Conservation (phyloP, 208 protist species). For the Trypanosoma congolense region DNA sequence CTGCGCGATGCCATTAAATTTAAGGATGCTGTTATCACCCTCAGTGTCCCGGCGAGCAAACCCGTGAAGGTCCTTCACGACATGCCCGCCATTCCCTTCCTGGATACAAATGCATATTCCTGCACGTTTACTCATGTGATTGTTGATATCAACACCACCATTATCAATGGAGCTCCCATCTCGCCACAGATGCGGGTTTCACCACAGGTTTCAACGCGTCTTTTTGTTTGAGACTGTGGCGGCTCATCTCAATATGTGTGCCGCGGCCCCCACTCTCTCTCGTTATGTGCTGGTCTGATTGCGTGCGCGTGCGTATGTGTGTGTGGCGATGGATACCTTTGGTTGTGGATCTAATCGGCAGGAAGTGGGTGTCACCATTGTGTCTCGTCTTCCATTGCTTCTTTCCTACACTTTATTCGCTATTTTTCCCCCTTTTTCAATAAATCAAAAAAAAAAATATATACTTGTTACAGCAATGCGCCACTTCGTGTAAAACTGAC, state of each 20-base stretch:
- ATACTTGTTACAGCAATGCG: too few relatives aligned
- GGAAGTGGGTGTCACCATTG: too few relatives aligned
- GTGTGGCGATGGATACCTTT: too few relatives aligned
- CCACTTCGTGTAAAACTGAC: too few relatives aligned
- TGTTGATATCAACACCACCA: constrained; percentile 32
- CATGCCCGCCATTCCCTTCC: constrained; percentile 38
- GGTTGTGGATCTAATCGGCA: too few relatives aligned
- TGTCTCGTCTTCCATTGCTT: too few relatives aligned
- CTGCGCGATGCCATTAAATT: constrained; percentile 43
- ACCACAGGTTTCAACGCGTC: constrained; percentile 63
- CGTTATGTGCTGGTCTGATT: too few relatives aligned
- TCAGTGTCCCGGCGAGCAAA: constrained; percentile 27
- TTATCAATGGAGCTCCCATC: constrained; percentile 60
- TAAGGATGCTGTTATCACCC: constrained; percentile 38
- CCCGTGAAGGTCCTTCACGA: constrained; percentile 34
- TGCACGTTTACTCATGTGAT: constrained; percentile 44
- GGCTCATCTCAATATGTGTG: neutral
- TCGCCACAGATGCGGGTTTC: constrained; percentile 32
- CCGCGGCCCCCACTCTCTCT: too few relatives aligned
- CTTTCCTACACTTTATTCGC: too few relatives aligned
- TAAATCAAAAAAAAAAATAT: too few relatives aligned
- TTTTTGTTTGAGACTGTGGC: constrained; percentile 51
- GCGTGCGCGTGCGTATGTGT: too few relatives aligned
- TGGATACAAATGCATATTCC: constrained; percentile 26
- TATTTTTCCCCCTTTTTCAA: too few relatives aligned